A percentile compares a stretch with the other conserved stretches of the same genome.
These are phyloP conservation scores for Tympanopsis confertula DNA, from an alignment of 2,329 filamentous ascomycete species.

Conservation along the genomic window DNA sequence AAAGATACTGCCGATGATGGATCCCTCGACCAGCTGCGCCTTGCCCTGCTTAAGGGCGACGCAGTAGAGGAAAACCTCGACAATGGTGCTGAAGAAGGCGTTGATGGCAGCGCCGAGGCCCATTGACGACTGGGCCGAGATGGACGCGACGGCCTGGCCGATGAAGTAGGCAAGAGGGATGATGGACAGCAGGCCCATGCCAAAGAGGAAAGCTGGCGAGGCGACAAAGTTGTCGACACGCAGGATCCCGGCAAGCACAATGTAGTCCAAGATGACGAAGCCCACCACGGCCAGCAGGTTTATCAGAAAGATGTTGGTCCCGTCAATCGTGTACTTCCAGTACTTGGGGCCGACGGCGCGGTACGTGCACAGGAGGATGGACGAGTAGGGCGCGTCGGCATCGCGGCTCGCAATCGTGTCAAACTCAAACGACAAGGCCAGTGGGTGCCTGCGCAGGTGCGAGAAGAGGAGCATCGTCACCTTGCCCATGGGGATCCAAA, in stretches of 20 bases:
- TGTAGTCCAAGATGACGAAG: conserved; percentile 90
- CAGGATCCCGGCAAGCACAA: conserved; percentile 59
- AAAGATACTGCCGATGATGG: conserved; percentile 95
- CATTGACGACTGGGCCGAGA: conserved; percentile 98
- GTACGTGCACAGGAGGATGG: conserved; percentile 91
- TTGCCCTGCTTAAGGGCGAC: conserved; percentile 88
- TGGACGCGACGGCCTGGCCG: conserved; percentile 93
- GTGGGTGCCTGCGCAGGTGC: conserved; percentile 81
- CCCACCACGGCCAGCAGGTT: conserved; percentile 85
- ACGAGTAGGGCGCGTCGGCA: conserved; percentile 62
- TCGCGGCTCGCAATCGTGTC: conserved; percentile 66
- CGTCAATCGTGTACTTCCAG: conserved; percentile 98
- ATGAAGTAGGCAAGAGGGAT: conserved; percentile 98
- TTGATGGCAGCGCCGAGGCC: conserved; percentile 93
- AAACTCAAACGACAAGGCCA: conserved; percentile 86
- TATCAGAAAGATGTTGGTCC: conserved; percentile 97
- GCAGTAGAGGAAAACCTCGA: conserved; percentile 96
- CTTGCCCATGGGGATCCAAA: conserved; percentile 97
- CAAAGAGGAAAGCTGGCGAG: conserved; percentile 75
- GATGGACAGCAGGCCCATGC: conserved; percentile 75
- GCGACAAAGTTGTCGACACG: conserved; percentile 65
- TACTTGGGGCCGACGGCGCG: conserved; percentile 87
- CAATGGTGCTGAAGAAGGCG: conserved; percentile 93
- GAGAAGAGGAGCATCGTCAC: conserved; percentile 81
- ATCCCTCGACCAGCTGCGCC: conserved; percentile 83